A percentile compares a stretch with the other conserved stretches of the same genome.
These are phyloP conservation scores for Glebionis coronaria DNA, from an alignment of 129 eudicot genomes.

Conservation along the genomic window DNA sequence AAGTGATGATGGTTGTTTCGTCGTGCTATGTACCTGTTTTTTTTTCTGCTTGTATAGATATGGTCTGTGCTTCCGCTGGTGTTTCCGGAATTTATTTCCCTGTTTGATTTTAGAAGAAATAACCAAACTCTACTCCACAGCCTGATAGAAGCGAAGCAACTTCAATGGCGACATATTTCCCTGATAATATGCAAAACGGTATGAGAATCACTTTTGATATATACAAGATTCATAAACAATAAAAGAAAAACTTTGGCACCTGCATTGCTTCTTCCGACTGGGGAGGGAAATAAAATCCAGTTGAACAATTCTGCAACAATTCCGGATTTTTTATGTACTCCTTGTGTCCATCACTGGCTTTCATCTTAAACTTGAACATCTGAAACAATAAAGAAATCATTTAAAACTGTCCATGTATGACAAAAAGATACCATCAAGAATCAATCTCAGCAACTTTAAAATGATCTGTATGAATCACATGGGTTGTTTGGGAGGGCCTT, in stretches of 20 bases:
- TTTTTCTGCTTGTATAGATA: no score
- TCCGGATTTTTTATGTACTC: conserved; percentile 85
- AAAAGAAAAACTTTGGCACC: conserved; percentile 31
- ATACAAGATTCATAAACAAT: not conserved
- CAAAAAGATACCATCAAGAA: not conserved
- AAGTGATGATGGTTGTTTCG: no score
- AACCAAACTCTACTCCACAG: not conserved
- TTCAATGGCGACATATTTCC: conserved; percentile 10
- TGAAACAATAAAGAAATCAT: conserved; percentile 25
- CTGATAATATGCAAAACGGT: conserved; percentile 1
- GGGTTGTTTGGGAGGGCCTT: no score
- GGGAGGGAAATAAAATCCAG: conserved; percentile 59
- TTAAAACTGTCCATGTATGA: not conserved
- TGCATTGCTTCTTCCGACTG: conserved; percentile 43
- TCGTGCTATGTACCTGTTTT: no score
- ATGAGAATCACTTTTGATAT: not conserved
- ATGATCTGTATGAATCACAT: no score
- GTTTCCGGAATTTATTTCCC: no score
- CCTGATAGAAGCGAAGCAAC: conserved; percentile 14
- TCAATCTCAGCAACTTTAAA: not conserved
- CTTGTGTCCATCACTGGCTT: conserved; percentile 73
- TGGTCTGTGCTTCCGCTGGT: no score
- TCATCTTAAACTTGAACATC: conserved; percentile 78
- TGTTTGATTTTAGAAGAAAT: not conserved
- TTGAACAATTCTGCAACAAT: conserved; percentile 67